A percentile compares a stretch with the other conserved stretches of the same genome.
Evolutionary conservation across 2,329 filamentous ascomycete genomes (phyloP).

Genomic region (Fusarium setosum): DNA sequence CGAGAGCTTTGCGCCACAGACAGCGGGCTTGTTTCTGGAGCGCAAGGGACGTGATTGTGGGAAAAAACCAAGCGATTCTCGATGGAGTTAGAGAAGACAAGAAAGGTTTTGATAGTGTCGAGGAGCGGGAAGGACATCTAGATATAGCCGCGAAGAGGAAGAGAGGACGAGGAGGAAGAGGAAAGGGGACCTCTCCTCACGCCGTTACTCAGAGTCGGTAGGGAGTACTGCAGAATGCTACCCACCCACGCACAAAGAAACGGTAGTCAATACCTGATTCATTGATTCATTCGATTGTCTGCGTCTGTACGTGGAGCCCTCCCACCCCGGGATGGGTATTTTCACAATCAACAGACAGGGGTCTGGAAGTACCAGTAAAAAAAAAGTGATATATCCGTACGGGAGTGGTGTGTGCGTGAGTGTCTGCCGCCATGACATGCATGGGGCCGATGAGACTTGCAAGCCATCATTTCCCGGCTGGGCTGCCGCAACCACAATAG

Average conservation of each 20-base stretch:
- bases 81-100: conserved; percentile 13
- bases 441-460: conserved; percentile 30
- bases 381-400: conserved; percentile 19
- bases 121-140: conserved; percentile 10
- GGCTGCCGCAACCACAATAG: conserved; percentile 17
- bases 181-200: conserved; percentile 5
- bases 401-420: conserved; percentile 14
- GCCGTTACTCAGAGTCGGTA: not conserved
- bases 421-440: conserved; percentile 28
- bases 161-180: not conserved
- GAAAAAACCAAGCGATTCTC: conserved; percentile 7
- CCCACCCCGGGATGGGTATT: conserved; percentile 8
- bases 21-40: conserved; percentile 17
- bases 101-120: not conserved
- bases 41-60: conserved; percentile 6
- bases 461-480: conserved; percentile 35
- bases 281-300: too few species aligned
- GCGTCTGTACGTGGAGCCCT: conserved; percentile 7
- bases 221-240: conserved; percentile 20
- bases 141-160: conserved; percentile 21
- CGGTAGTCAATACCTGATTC: conserved; percentile 27
- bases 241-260: not conserved
- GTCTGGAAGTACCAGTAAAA: not conserved
- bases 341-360: conserved; percentile 27
- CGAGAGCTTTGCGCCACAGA: conserved; percentile 38